Percentiles rank a stretch among this genome's conserved stretches.
Conservation (phyloP, 495 filamentous ascomycete species). For the Lasiosphaeria miniovina region DNA sequence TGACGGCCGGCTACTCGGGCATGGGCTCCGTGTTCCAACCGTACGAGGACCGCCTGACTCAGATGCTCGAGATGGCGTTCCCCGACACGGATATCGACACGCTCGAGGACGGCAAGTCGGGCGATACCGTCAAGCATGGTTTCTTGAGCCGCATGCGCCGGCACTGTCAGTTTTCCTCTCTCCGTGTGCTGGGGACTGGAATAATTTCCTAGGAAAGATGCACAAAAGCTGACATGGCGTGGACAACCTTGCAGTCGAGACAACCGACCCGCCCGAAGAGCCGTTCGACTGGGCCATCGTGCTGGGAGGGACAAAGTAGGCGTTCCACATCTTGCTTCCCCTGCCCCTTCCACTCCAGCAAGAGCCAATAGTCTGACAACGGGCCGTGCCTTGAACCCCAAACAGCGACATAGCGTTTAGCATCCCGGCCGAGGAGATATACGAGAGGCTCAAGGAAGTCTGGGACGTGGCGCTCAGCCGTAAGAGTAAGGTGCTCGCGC, state of each 20-base stretch:
- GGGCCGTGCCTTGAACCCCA: too few species aligned
- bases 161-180: constrained; percentile 34
- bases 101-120: constrained; percentile 45
- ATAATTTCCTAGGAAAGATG: too few species aligned
- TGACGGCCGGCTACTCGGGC: constrained; percentile 54
- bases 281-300: constrained; percentile 45
- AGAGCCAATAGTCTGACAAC: neutral
- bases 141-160: constrained; percentile 47
- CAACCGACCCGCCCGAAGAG: too few species aligned
- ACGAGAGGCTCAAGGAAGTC: constrained; percentile 37
- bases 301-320: constrained; percentile 59
- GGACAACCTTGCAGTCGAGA: too few species aligned
- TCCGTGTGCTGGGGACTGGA: too few species aligned
- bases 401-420: neutral
- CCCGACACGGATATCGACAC: constrained; percentile 34
- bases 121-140: constrained; percentile 48
- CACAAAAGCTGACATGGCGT: too few species aligned
- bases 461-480: constrained; percentile 47
- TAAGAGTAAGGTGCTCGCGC: constrained; percentile 53
- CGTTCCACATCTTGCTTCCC: too few species aligned
- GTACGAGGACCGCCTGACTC: constrained; percentile 42
- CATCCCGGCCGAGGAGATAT: constrained; percentile 32
- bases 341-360: neutral
- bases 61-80: constrained; percentile 41
- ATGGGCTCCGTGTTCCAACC: constrained; percentile 48